Evolutionary conservation across 306 rosid genomes (phyloP).

Genomic region (Malus domestica): ASM211411v1 NC_041805.1:26197001-26197500

Average conservation of each 20-base stretch:
- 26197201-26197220: constrained; percentile 67
- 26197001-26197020: constrained; percentile 67
- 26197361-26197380: constrained; percentile 94
- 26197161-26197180: constrained; percentile 53
- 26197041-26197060: constrained; percentile 78
- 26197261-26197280: constrained; percentile 66
- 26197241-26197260: constrained; percentile 93
- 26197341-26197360: constrained; percentile 88
- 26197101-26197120: constrained; percentile 69
- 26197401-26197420: constrained; percentile 84
- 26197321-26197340: constrained; percentile 85
- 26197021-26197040: constrained; percentile 79
- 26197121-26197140: constrained; percentile 93
- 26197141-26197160: constrained; percentile 61
- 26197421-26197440: constrained; percentile 87
- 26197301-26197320: constrained; percentile 97
- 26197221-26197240: constrained; percentile 72
- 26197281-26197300: constrained; percentile 75
- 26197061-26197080: constrained; percentile 83
- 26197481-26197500: constrained; percentile 89
- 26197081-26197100: constrained; percentile 88
- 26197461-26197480: constrained; percentile 81
- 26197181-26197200: constrained; percentile 88
- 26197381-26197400: constrained; percentile 84
- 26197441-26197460: constrained; percentile 87